Conservation (phyloP, 1,284 basidiomycete genomes). For the Trametes sp. region DNA sequence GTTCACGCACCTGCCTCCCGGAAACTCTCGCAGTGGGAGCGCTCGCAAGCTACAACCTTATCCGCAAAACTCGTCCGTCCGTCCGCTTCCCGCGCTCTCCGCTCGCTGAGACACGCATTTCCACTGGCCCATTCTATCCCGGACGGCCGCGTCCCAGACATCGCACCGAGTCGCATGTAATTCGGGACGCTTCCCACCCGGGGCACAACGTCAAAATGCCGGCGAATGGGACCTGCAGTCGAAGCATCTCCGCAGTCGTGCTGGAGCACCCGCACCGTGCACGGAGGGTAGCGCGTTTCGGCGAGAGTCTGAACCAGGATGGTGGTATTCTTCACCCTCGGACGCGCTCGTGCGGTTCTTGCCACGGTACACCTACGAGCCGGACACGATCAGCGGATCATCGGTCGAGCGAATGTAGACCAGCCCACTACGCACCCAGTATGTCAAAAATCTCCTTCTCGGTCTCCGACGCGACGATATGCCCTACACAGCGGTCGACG, state of each 20-base stretch:
- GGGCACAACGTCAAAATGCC: neutral
- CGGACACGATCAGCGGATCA: neutral
- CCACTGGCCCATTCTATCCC: neutral
- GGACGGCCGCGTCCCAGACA: neutral
- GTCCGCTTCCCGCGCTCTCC: slow-evolving; percentile 3
- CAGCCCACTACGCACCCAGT: slow-evolving; percentile 53
- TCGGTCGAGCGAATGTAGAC: neutral
- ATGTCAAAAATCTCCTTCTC: slow-evolving; percentile 87
- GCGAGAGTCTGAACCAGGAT: no score
- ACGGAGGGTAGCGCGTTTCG: neutral
- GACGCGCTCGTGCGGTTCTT: slow-evolving; percentile 77
- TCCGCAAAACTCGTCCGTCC: no score
- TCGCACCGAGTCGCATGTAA: neutral
- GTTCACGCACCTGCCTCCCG: slow-evolving; percentile 3
- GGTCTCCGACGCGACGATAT: slow-evolving; percentile 80
- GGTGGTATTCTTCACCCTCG: slow-evolving; percentile 24
- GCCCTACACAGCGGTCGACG: slow-evolving; percentile 52
- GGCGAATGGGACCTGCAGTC: neutral
- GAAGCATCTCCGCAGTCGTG: neutral
- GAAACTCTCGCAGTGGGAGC: slow-evolving; percentile 8
- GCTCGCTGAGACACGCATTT: neutral
- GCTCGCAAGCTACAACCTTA: neutral
- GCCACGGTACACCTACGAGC: slow-evolving; percentile 71
- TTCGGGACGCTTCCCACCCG: neutral
- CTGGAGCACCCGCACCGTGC: neutral